Percentiles rank a stretch among this genome's conserved stretches.
phyloP scores from a whole-genome alignment of 208 protist species.

The Trypanosoma melophagium region DNA sequence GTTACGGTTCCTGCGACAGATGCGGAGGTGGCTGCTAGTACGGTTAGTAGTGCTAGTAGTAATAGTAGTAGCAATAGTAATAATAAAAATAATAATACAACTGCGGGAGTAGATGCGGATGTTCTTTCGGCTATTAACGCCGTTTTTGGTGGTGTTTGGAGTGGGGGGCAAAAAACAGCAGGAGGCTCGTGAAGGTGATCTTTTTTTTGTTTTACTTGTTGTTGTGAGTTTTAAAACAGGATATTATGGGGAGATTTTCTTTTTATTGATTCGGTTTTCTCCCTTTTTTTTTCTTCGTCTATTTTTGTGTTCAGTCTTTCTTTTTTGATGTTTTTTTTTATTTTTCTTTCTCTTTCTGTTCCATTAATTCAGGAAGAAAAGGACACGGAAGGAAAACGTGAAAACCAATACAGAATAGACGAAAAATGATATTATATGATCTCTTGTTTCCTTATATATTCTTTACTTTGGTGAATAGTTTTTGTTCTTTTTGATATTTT shows the following conservation, averaged over 20 bases:
- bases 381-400: no score
- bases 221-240: background rate
- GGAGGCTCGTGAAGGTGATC: background rate
- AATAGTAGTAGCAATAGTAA: background rate
- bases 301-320: background rate
- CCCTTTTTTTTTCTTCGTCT: background rate
- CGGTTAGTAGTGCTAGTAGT: background rate
- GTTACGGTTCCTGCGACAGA: background rate
- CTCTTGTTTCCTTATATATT: no score
- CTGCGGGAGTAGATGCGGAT: background rate
- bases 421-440: no score
- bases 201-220: slow-evolving; percentile 2
- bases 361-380: no score
- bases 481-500: no score
- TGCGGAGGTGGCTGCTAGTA: background rate
- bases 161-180: background rate
- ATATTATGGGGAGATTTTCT: background rate
- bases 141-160: background rate
- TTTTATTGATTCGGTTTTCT: background rate
- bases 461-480: no score
- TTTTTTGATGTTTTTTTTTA: no score
- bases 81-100: background rate
- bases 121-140: background rate
- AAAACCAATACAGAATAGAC: no score
- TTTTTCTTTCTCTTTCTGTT: no score